Base-by-base conservation (phyloP, 2,329 filamentous ascomycete species). In the Apiospora aurea region DNA sequence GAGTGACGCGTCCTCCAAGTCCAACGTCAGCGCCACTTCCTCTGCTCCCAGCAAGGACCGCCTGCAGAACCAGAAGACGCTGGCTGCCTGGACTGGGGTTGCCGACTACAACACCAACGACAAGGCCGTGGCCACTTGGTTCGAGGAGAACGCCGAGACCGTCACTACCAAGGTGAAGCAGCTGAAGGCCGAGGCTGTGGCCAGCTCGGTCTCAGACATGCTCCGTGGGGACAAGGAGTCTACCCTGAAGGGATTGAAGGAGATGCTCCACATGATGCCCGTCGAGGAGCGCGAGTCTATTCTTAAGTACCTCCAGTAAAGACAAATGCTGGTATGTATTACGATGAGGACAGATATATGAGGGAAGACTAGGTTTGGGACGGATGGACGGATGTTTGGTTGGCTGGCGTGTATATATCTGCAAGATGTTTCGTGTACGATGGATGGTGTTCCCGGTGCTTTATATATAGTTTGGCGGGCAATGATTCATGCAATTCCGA, bases 141-240 rank as follows among this genome's bases (percentile, higher is more conserved):
- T 98, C 81, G 96, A 99, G 87, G 92, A 96, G 85, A 96, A 98
- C 85, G 89, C 94, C 80, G 94, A 96, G 87, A 85, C 86, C 53
- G 91, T 99, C 69, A 89, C 93, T 74, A 89, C 92, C 74, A 97
- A 96, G 89, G 90, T 98, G 41, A 95, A 98, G 82, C 84, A 87
- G 16, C 87, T 98, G 79, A 96, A 94, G 89, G 88, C 89, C 6
- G 94, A 97, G 73, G 88, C 90, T n/a, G 83, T 69, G 4, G 26
- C 68, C 68, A 69, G 21, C 47, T 47, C 47, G 21, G 49, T 69
- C 8, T 47, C 46, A 2, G 68, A 51, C 4, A 53, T 41, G 46
- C 46, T 51, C 29, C 68, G 68, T 14, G 43, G 44, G 6, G 66
- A 68, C 26, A 47, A 68, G 44, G 68, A 69, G 38, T 47, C 68